A percentile compares a stretch with the other conserved stretches of the same genome.
Conservation (phyloP, 495 filamentous ascomycete species). For the Neurospora sp. region DNA sequence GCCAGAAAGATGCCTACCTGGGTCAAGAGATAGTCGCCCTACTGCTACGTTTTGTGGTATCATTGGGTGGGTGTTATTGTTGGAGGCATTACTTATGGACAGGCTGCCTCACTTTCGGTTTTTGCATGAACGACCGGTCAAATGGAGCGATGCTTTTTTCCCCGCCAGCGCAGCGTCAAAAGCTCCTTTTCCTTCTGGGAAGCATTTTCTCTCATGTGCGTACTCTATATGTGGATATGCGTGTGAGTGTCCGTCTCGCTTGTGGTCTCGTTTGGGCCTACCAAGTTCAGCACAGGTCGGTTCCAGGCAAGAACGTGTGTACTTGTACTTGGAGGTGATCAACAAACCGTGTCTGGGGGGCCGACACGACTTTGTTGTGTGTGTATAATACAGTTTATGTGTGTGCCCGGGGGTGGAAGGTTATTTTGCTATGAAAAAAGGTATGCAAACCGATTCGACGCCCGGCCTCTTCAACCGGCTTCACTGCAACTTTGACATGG, state of each 20-base stretch:
- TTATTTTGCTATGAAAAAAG: not conserved
- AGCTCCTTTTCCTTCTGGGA: slow-evolving; percentile 4
- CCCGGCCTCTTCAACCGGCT: not conserved
- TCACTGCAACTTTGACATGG: not conserved
- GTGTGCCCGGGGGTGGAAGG: not conserved
- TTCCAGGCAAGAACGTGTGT: not conserved
- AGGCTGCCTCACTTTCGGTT: not conserved
- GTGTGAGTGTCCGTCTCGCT: not conserved
- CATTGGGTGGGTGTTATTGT: not conserved
- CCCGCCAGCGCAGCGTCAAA: not conserved
- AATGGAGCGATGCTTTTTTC: slow-evolving; percentile 2
- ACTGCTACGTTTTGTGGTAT: not conserved
- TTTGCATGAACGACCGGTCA: slow-evolving; percentile 11
- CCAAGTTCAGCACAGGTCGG: not conserved
- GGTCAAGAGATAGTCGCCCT: slow-evolving; percentile 67
- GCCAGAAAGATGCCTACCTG: slow-evolving; percentile 96
- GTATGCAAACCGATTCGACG: not conserved
- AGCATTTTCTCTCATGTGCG: slow-evolving; percentile 3
- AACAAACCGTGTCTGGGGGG: not conserved
- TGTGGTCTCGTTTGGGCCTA: not conserved
- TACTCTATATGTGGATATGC: not conserved
- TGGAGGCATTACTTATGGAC: not conserved
- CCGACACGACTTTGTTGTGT: not conserved
- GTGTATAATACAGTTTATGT: not conserved
- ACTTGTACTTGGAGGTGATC: not conserved